Base-by-base conservation (phyloP, 1,284 basidiomycete genomes). In the Ganoderma sp. region DNA sequence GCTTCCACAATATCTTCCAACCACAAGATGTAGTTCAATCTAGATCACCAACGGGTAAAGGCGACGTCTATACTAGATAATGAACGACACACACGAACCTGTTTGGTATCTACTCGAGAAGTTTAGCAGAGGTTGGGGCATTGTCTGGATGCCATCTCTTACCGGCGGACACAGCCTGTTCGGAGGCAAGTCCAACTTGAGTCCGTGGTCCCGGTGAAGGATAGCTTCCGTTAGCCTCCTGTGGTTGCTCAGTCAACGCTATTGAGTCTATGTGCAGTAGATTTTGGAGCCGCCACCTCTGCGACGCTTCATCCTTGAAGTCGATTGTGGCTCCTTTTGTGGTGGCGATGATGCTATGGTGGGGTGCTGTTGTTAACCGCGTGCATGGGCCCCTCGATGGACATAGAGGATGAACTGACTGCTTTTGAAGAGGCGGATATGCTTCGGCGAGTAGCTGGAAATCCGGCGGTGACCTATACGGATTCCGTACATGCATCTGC, bases 81-180 rank as follows among this genome's bases (percentile, higher is more conserved):
- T 7, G 37, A 42, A 39, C 17, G 19, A 25, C 4, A 14, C 39
- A 17, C 15, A 59, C 70, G 19, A 54, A 89, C 90, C 90, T 85
- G 70, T 92, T 92, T 0, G 91, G 91, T 10, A 91, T 84, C 90
- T 90, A 52, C 1, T 52, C n/a, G 7, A 42, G 34, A 64, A n/a
- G 14, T 67, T 42, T 52, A 63, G 22, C 64, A 14, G 19, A 7
- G 5, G 34, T 19, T 6, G 43, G 32, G 37, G 10, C 32, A 42
- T 32, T 32, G 10, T 4, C 12, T 10, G n/a, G 7, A 19, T 50
- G 52, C 32, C 25, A 15, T 57, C 34, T 45, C 45, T 75, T 74
- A 97, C 95, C 0, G 95, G 92, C 25, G 96, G 96, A 79, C 95
- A 97, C 3, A 98, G 80, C 63, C 96, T 82, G 78, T 94, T 87